These are phyloP conservation scores for Lentinula boryana DNA, from an alignment of 768 basidiomycete genomes.

Conservation along the genomic window DNA sequence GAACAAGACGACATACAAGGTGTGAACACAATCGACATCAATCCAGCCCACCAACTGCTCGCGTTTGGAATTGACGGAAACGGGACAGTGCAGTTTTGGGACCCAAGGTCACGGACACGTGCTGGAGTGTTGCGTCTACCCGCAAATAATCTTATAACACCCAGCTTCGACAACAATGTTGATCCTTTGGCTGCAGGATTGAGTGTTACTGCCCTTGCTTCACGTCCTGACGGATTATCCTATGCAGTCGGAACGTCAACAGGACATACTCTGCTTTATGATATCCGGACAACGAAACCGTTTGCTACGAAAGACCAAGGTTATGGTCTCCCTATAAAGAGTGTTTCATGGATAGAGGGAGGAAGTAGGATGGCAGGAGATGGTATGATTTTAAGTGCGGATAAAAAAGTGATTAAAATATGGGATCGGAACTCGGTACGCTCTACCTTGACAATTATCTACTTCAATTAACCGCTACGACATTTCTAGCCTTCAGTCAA, in stretches of 20 bases:
- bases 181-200: slow-evolving; percentile 27
- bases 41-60: slow-evolving; percentile 86
- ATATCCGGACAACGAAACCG: slow-evolving; percentile 78
- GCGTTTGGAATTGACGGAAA: slow-evolving; percentile 85
- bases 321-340: slow-evolving; percentile 86
- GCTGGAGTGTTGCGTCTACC: slow-evolving; percentile 71
- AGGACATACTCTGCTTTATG: slow-evolving; percentile 92
- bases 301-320: slow-evolving; percentile 95
- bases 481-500: slow-evolving; percentile 67
- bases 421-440: slow-evolving; percentile 86
- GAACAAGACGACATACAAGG: slow-evolving; percentile 60
- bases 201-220: slow-evolving; percentile 80
- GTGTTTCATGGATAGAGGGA: slow-evolving; percentile 85
- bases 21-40: slow-evolving; percentile 89
- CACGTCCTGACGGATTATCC: slow-evolving; percentile 83
- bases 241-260: slow-evolving; percentile 94
- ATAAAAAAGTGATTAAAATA: slow-evolving; percentile 96
- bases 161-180: slow-evolving; percentile 16
- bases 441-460: slow-evolving; percentile 6
- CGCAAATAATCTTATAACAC: slow-evolving; percentile 39
- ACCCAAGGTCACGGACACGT: slow-evolving; percentile 73
- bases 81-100: slow-evolving; percentile 94
- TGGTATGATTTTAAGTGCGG: slow-evolving; percentile 85
- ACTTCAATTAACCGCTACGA: not conserved
- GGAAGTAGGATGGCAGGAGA: slow-evolving; percentile 80